Evolutionary conservation across 176 grass and related monocot species (phyloP), one percentile per base, ranked within the genome.

Genomic region (Carex parvula): DNA sequence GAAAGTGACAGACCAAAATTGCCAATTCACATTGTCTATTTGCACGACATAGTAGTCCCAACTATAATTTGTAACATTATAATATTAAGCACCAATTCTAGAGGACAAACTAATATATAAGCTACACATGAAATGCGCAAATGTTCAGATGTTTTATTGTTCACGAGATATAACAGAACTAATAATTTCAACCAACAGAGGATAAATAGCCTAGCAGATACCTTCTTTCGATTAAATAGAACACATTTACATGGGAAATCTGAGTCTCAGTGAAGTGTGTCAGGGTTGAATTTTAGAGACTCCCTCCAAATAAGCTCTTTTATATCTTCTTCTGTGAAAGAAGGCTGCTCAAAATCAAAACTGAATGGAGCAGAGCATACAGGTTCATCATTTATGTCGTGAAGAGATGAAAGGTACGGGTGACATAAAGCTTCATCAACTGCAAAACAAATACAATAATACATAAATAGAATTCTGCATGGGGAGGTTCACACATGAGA

Each of bases 261-360:
- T 60, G 78, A 77, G 88, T 14, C 80, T 84, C 85, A 93, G 70
- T 91, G 86, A 53, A 95, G 73, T 60, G 92, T 89, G 41, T 98
- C 92, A 60, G 95, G 92, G 61, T 98, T 94, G 80, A 98, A 98
- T 81, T 98, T 98, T 61, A 98, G 65, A 56, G 95, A 85, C 67
- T 98, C 95, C 87, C 84, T 94, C 92, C 92, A 98, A 83, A 98
- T 93, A 66, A 98, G 80, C 60, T 98, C 95, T 87, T 98, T 98
- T 76, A 98, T 94, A 72, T 94, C 91, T 89, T 98, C 92, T 80
- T 98, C 95, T 0, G 92, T 98, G 79, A 93, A 91, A 3, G 95
- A 94, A 70, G 92, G 95, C 64, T 93, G 95, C 84, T 98, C 95
- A 16, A 98, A 98, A 74, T 98, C 92, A 35, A 98, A 93, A 84